Evolutionary conservation across 2,329 filamentous ascomycete genomes (phyloP), one percentile per base, ranked within the genome.

Genomic region (Plenodomus biglobosus): DNA sequence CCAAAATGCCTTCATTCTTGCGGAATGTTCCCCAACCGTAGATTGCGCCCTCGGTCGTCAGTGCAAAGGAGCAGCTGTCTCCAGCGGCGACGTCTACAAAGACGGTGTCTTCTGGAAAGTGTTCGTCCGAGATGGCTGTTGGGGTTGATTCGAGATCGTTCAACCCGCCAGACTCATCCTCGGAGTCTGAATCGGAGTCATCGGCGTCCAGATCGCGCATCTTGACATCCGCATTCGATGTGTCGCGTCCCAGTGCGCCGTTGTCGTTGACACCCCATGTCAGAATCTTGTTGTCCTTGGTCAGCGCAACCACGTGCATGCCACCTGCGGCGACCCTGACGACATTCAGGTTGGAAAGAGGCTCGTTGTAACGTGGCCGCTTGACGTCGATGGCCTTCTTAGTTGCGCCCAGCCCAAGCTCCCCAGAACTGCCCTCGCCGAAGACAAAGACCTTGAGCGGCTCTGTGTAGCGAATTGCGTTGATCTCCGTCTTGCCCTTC

Each of bases 181-280:
- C 80, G 0, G 68, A 71, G 46, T 72, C 69, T 0, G 68, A 70
- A 45, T 70, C 68, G 3, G 57, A 59, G 17, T 82, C 82, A 46
- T 81, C 70, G 11, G 73, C 75, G 35, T 77, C 76, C 41, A 80
- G 74, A 48, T 81, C 78, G 55, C 75, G 76, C 61, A 80, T 72
- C 44, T 83, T 84, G 40, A 86, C 86, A 2, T 86, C 82, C 3
- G 54, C 66, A 79, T 85, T 86, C 11, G 75, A 75, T 2, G 87
- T 92, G 65, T 88, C 82, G 65, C 90, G 80, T 36, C 90, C 90
- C 32, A 95, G 80, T 8, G 90, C 88, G 54, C 87, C 87, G 65
- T 91, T 85, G 65, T 95, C 90, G 67, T 94, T 94, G 59, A 94
- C 89, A 44, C 90, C 90, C 90, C 90, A 95, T 21, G 88, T 91